A percentile compares a stretch with the other conserved stretches of the same genome.
Conservation (phyloP, 1,139 yeast species). For the Suhomyces guaymorum region DNA sequence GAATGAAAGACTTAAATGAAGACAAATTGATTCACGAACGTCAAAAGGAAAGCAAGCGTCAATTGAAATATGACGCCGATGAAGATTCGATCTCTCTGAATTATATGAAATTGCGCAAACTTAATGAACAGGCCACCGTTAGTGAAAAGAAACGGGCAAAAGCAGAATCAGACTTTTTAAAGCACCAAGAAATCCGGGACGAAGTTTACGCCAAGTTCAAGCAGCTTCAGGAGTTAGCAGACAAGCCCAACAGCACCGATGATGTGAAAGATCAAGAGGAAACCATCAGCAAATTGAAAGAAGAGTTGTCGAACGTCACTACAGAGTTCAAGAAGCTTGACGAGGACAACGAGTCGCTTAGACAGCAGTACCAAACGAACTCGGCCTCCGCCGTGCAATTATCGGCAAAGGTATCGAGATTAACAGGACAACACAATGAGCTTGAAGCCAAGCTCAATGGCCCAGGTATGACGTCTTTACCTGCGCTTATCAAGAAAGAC, state of each 20-base stretch:
- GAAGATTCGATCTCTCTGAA: slow-evolving; percentile 49
- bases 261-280: slow-evolving; percentile 26
- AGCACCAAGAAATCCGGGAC: slow-evolving; percentile 20
- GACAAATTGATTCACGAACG: slow-evolving; percentile 21
- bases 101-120: slow-evolving; percentile 47
- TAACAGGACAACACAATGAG: slow-evolving; percentile 28
- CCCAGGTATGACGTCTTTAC: slow-evolving; percentile 44
- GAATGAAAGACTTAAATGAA: slow-evolving; percentile 4
- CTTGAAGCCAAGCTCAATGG: slow-evolving; percentile 44
- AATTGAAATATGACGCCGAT: slow-evolving; percentile 49
- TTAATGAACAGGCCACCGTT: slow-evolving; percentile 50
- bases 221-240: slow-evolving; percentile 18
- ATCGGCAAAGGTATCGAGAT: slow-evolving; percentile 33
- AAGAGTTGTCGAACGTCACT: slow-evolving; percentile 28
- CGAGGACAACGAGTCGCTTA: slow-evolving; percentile 39
- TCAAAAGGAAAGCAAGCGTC: slow-evolving; percentile 50
- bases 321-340: slow-evolving; percentile 28
- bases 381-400: slow-evolving; percentile 59
- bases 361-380: slow-evolving; percentile 52
- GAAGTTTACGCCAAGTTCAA: slow-evolving; percentile 22
- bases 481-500: slow-evolving; percentile 39
- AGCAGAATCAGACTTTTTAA: slow-evolving; percentile 34
- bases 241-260: slow-evolving; percentile 1
- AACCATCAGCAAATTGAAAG: slow-evolving; percentile 30
- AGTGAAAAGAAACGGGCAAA: slow-evolving; percentile 51